A percentile compares a stretch with the other conserved stretches of the same genome.
Evolutionary conservation across 2,329 filamentous ascomycete species (phyloP).

Genomic region (Polytolypa hystricis): DNA sequence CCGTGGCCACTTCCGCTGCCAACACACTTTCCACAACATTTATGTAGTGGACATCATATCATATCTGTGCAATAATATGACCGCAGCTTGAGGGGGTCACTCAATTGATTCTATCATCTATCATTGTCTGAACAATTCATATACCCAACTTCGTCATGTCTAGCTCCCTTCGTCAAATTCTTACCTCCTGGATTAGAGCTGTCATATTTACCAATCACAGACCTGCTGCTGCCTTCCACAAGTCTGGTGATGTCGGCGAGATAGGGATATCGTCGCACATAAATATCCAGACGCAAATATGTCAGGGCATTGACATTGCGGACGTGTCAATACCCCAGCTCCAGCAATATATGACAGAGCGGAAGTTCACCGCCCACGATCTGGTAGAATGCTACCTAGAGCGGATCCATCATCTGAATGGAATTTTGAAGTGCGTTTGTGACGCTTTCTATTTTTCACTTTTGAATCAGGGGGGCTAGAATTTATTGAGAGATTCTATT

Average conservation of each 20-base stretch:
- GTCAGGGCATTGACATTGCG: constrained; percentile 6
- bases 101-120: too few relatives aligned
- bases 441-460: neutral
- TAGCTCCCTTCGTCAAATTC: neutral
- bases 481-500: too few relatives aligned
- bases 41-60: too few relatives aligned
- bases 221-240: neutral
- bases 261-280: too few relatives aligned
- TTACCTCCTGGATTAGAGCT: neutral
- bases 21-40: too few relatives aligned
- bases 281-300: constrained; percentile 3
- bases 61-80: too few relatives aligned
- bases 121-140: too few relatives aligned
- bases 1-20: too few relatives aligned
- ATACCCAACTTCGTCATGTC: neutral
- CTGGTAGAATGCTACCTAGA: constrained; percentile 5
- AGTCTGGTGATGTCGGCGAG: neutral
- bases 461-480: neutral
- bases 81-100: too few relatives aligned
- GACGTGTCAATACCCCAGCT: constrained; percentile 6
- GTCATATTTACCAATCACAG: neutral
- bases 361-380: constrained; percentile 4
- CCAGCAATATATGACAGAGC: constrained; percentile 6
- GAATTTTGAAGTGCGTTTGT: constrained; percentile 5
- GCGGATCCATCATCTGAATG: constrained; percentile 6